Conservation (phyloP, 1,284 basidiomycete genomes). For the Sphaerobolus stellatus region DNA sequence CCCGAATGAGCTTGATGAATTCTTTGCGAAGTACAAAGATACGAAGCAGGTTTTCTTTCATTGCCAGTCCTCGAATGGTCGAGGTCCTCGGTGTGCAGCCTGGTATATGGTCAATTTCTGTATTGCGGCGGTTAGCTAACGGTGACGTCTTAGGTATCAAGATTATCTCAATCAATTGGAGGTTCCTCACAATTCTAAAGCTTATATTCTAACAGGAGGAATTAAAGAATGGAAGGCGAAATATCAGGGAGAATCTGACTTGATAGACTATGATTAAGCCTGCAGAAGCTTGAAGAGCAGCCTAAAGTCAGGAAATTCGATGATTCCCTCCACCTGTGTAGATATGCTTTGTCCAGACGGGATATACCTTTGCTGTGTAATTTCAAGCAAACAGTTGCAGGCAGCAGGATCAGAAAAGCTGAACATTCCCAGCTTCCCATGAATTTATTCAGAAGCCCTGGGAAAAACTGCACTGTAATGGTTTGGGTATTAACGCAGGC, state of each 20-base stretch:
- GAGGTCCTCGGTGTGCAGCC: conserved; percentile 30
- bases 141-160: conserved; percentile 27
- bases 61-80: conserved; percentile 28
- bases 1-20: conserved; percentile 21
- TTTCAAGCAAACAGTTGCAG: no score
- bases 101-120: conserved; percentile 20
- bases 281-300: not conserved
- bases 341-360: no score
- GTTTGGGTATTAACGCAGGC: no score
- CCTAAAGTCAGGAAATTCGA: no score
- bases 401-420: no score
- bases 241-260: conserved; percentile 14
- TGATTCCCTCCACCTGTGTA: no score
- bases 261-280: conserved; percentile 22
- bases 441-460: no score
- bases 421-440: no score
- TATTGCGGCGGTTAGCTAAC: conserved; percentile 1
- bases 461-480: no score
- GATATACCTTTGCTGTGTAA: no score
- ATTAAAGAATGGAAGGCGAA: conserved; percentile 23
- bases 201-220: conserved; percentile 27
- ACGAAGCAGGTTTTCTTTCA: conserved; percentile 30
- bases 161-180: conserved; percentile 28
- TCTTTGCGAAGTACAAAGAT: conserved; percentile 20
- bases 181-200: conserved; percentile 22